A percentile compares a stretch with the other conserved stretches of the same genome.
phyloP scores from a whole-genome alignment of 2,329 filamentous ascomycete genomes.

The Xylariaceae sp. region DNA sequence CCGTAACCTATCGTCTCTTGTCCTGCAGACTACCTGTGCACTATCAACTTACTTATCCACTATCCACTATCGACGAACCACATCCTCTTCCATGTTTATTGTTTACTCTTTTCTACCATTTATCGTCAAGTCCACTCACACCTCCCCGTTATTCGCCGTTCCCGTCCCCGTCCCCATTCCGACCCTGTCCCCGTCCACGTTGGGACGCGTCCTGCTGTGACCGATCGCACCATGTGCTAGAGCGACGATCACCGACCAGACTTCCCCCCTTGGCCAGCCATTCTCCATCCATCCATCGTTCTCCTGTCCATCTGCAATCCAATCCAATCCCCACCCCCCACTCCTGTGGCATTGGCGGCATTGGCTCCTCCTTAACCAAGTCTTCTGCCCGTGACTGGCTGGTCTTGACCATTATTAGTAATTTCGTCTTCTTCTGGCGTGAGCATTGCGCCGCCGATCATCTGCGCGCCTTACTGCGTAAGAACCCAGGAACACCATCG shows the following conservation, averaged over 20 bases:
- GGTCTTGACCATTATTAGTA: neutral
- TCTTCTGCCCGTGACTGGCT: neutral
- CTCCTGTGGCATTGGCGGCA: neutral
- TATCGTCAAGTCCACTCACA: no score
- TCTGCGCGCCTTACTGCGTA: slow-evolving; percentile 12
- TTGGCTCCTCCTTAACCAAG: neutral
- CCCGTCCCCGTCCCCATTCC: no score
- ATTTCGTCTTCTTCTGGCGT: neutral
- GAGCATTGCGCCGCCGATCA: neutral
- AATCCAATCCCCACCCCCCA: neutral
- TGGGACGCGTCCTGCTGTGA: neutral
- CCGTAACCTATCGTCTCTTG: neutral
- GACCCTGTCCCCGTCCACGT: neutral
- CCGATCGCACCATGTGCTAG: neutral
- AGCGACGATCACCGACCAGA: slow-evolving; percentile 5
- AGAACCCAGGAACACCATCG: slow-evolving; percentile 10
- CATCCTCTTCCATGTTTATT: neutral
- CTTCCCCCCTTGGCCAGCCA: neutral
- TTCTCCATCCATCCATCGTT: neutral
- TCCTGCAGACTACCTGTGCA: neutral
- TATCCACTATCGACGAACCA: neutral
- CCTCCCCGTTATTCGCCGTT: no score
- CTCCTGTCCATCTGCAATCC: neutral
- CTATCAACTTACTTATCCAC: neutral
- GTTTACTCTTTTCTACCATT: neutral